Base-by-base conservation (phyloP, 2,329 filamentous ascomycete genomes). In the Scorias spongiosa region DNA sequence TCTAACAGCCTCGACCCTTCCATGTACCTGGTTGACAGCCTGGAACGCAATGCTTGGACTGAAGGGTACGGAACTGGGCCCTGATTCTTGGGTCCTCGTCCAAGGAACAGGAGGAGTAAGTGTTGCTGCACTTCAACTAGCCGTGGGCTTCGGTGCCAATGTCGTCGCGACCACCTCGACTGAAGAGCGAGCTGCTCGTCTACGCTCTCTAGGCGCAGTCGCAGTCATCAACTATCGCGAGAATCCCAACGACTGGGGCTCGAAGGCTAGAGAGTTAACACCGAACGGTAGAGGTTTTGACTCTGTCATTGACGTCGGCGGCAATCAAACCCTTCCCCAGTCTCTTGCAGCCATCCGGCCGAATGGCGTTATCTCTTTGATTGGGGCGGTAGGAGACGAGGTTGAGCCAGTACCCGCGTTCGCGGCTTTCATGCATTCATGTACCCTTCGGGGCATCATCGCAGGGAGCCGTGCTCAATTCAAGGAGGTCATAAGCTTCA, bases 31-130 rank as follows among this genome's bases (percentile, higher is more conserved):
- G 4, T 45, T 67, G 42, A 68, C 64, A 1, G 70, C 71, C 1
- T 74, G 71, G 71, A 74, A 75, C 51, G 68, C 65, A 0, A 59
- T 75, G 6, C 72, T 70, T 48, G 71, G 71, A 10, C 51, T 74
- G 4, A 56, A 65, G 50, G 59, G 60, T 38, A 57, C 56, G 45
- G 53, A 54, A 6, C 45, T 66, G 6, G 59, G 56, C 46, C 54
- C 61, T 1, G 66, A 64, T 1, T 55, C 65, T 38, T 65, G 57
- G 42, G 77, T 84, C 2, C 67, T 84, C 29, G 78, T 78, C 1
- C 77, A 83, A 60, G 80, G 80, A n/a, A 83, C 78, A 0, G 80
- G 80, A 15, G 80, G 80, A 46, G 80, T 84, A 7, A 75, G 70
- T 48, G 68, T 82, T 47, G 81, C 81, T 46, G 79, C 71, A 2